A percentile compares a stretch with the other conserved stretches of the same genome.
Evolutionary conservation across 192 early-diverging fungal species (phyloP).

Genomic region (Endogone sp.): DNA sequence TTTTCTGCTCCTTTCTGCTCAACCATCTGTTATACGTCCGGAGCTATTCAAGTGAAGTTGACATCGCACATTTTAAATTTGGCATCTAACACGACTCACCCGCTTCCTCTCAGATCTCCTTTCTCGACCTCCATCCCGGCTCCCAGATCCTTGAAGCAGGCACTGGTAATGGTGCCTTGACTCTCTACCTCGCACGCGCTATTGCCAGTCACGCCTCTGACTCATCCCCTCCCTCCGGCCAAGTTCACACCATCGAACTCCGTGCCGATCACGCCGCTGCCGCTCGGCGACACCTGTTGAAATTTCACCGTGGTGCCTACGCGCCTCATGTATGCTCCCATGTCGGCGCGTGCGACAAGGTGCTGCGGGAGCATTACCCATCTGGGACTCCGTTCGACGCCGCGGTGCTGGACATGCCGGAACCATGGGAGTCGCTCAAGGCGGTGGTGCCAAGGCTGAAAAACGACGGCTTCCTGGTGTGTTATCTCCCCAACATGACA

Average conservation of each 20-base stretch:
- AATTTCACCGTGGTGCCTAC: slow-evolving; percentile 49
- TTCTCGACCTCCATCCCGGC: slow-evolving; percentile 54
- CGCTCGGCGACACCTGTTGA: slow-evolving; percentile 41
- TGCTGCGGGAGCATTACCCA: background rate
- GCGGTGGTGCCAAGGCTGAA: slow-evolving; percentile 33
- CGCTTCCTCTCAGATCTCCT: slow-evolving; percentile 22
- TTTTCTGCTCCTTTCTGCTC: background rate
- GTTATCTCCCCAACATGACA: slow-evolving; percentile 55
- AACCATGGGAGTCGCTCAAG: slow-evolving; percentile 27
- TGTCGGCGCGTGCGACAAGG: slow-evolving; percentile 26
- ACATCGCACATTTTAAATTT: background rate
- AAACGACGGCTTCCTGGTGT: slow-evolving; percentile 47
- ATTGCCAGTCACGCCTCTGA: slow-evolving; percentile 27
- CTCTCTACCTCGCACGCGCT: slow-evolving; percentile 55
- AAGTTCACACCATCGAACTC: slow-evolving; percentile 55
- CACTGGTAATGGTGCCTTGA: slow-evolving; percentile 63
- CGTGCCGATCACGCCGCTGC: slow-evolving; percentile 32
- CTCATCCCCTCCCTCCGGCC: background rate
- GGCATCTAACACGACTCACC: background rate
- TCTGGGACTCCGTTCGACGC: slow-evolving; percentile 22
- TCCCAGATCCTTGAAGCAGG: slow-evolving; percentile 62
- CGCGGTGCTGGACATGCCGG: slow-evolving; percentile 46
- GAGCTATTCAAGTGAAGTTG: no score
- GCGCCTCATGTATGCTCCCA: slow-evolving; percentile 38
- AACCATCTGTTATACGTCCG: no score